Evolutionary conservation across 768 basidiomycete genomes (phyloP).

Genomic region (Phylloporus sp.): DNA sequence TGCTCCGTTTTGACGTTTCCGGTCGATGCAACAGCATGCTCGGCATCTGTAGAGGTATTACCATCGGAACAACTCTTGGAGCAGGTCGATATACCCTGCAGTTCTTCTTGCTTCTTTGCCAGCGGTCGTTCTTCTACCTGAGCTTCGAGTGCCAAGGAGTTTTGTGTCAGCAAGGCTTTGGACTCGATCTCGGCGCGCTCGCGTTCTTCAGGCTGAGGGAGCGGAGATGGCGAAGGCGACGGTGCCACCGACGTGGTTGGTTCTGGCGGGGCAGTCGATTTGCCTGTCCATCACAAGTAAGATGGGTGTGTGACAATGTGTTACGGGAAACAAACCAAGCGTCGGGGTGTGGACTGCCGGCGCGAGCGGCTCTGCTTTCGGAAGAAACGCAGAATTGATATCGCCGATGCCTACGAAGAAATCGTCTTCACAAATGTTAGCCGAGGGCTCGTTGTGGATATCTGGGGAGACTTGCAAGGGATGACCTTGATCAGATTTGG

Average conservation of each 20-base stretch:
- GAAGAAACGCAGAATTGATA: constrained; percentile 93
- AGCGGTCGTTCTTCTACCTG: constrained; percentile 83
- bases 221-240: constrained; percentile 11
- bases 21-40: constrained; percentile 13
- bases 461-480: constrained; percentile 61
- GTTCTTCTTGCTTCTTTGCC: constrained; percentile 80
- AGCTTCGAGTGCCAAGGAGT: constrained; percentile 73
- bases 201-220: constrained; percentile 31
- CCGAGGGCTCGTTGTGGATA: neutral
- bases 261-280: constrained; percentile 10
- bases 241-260: constrained; percentile 16
- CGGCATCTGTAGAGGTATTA: constrained; percentile 10
- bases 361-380: constrained; percentile 56
- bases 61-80: neutral
- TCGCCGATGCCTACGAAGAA: constrained; percentile 98
- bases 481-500: constrained; percentile 96
- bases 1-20: constrained; percentile 38
- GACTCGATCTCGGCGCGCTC: constrained; percentile 43
- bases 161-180: constrained; percentile 60
- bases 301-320: neutral
- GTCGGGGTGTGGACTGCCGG: constrained; percentile 23
- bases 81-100: constrained; percentile 44
- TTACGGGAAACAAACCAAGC: constrained; percentile 15
- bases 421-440: constrained; percentile 57
- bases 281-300: constrained; percentile 18